phyloP scores from a whole-genome alignment of 345 rosid genomes.

The Aurinia saxatilis region DNA sequence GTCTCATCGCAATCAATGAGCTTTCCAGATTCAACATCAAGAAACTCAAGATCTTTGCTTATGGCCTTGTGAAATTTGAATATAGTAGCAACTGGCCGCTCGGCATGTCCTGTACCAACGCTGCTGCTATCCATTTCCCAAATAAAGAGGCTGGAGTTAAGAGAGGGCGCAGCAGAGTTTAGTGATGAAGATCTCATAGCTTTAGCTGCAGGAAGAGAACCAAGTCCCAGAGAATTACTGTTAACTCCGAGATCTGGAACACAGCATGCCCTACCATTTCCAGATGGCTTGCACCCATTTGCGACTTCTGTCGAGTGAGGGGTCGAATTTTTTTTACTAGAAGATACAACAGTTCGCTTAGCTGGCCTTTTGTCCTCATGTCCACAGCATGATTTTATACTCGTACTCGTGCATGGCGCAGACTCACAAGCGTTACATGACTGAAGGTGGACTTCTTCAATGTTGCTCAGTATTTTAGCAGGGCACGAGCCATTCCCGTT shows the following conservation, averaged over 20 bases:
- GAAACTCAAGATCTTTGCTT: constrained; percentile 79
- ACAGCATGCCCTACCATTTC: constrained; percentile 50
- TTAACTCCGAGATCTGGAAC: constrained; percentile 86
- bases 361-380: constrained; percentile 37
- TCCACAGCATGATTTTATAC: constrained; percentile 21
- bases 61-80: constrained; percentile 93
- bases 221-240: constrained; percentile 52
- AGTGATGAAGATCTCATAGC: constrained; percentile 65
- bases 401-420: constrained; percentile 25
- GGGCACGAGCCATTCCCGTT: constrained; percentile 51
- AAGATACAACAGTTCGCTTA: constrained; percentile 35
- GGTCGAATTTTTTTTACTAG: constrained; percentile 28
- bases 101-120: constrained; percentile 36
- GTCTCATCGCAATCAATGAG: constrained; percentile 61
- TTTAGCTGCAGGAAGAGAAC: constrained; percentile 61
- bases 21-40: constrained; percentile 85
- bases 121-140: constrained; percentile 66
- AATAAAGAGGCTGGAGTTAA: constrained; percentile 76
- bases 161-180: constrained; percentile 60
- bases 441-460: constrained; percentile 43
- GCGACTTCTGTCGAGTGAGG: constrained; percentile 23
- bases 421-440: constrained; percentile 43
- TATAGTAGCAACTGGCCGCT: constrained; percentile 80
- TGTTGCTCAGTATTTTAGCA: constrained; percentile 41
- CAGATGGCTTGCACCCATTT: constrained; percentile 32